Evolutionary conservation across 306 rosid species (phyloP), one percentile per base, ranked within the genome.

Genomic region (Canavalia ensiformis): DNA sequence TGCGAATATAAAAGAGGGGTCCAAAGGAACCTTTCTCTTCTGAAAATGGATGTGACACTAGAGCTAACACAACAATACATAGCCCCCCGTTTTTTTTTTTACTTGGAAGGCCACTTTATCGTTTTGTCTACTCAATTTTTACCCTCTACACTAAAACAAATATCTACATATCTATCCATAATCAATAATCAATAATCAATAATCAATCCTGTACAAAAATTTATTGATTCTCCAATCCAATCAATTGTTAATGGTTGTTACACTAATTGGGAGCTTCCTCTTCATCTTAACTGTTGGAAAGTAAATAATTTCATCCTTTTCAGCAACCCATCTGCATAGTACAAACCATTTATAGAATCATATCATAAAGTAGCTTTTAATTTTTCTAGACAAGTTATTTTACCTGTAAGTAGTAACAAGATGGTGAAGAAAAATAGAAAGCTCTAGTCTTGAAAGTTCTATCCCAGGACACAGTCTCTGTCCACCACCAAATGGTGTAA

Each of bases 401-500:
- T 86, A 88, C 94, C 90, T 87, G 90, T 80, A 91, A 56, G 86
- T 89, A 6, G 95, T 89, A 71, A 91, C 91, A 7, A 91, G 83
- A 75, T 89, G 90, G 37, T 91, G 95, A 76, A 91, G 95, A 73
- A 89, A 91, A 74, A 89, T 89, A 7, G 90, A 85, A 51, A 91
- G 90, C 57, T 91, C 92, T 25, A 91, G 95, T 83, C 93, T 82
- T 10, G 98, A 91, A 11, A 93, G 89, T 78, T 95, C 99, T 71
- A 91, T 75, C 59, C 99, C 99, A 28, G 99, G 99, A 72, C 99
- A 95, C 41, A 95, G 84, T 83, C 99, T 88, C 72, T 90, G 99
- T 73, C 99, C 99, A 33, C 98, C 99, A 33, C 99, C 99, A 56
- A 95, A 95, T 44, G 99, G 99, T 64, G 94, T 89, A 46, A 87